A percentile compares a stretch with the other conserved stretches of the same genome.
Evolutionary conservation across 768 basidiomycete species (phyloP).

Genomic region (Pleurotus tuoliensis): DNA sequence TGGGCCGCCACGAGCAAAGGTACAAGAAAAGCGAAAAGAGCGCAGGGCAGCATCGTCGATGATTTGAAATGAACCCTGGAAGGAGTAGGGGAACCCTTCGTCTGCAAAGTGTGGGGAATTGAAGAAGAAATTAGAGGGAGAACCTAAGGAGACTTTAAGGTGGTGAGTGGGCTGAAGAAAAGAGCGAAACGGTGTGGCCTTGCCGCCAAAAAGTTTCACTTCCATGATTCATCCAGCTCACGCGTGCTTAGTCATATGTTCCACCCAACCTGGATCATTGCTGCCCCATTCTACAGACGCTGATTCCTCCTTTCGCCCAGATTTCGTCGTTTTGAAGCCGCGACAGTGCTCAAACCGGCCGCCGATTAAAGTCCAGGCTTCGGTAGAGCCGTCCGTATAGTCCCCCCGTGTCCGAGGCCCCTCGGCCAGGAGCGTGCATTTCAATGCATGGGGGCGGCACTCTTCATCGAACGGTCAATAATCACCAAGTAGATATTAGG

Average conservation of each 20-base stretch:
- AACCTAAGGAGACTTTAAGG: not conserved
- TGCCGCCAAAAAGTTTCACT: constrained; percentile 1
- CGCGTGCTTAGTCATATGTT: constrained; percentile 1
- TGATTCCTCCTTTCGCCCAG: not conserved
- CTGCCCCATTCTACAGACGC: no score
- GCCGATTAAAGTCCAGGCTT: no score
- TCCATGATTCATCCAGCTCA: not conserved
- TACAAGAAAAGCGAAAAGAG: constrained; percentile 23
- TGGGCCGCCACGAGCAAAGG: constrained; percentile 34
- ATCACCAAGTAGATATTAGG: no score
- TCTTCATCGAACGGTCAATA: no score
- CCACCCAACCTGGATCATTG: not conserved
- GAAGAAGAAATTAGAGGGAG: not conserved
- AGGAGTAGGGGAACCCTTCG: not conserved
- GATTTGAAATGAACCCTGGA: not conserved
- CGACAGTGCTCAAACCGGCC: not conserved
- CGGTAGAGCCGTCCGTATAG: no score
- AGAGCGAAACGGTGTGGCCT: not conserved
- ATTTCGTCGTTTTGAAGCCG: not conserved
- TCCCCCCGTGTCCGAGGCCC: no score
- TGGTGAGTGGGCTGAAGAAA: not conserved
- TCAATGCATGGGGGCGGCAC: no score
- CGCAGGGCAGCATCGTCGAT: constrained; percentile 12
- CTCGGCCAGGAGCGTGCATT: no score
- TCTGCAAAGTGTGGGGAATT: not conserved